A percentile compares a stretch with the other conserved stretches of the same genome.
phyloP scores from a whole-genome alignment of 768 basidiomycete genomes.

The Rickenella mellea region DNA sequence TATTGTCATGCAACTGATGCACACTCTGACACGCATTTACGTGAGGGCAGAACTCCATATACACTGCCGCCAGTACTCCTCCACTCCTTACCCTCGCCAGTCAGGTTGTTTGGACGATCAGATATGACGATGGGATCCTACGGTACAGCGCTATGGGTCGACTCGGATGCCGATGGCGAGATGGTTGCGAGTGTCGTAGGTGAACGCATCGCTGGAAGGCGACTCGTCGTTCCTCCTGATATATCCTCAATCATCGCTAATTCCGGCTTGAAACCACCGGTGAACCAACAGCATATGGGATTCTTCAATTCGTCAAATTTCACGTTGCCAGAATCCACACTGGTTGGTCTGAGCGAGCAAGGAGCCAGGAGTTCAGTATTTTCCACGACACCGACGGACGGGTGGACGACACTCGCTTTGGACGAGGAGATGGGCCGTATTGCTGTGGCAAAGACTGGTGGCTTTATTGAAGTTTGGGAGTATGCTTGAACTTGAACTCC shows the following conservation, averaged over 20 bases:
- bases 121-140: constrained; percentile 45
- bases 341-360: not conserved
- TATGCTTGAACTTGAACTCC: too few relatives aligned
- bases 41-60: constrained; percentile 4
- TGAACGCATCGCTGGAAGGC: not conserved
- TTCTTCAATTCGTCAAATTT: too few relatives aligned
- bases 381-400: not conserved
- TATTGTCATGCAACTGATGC: constrained; percentile 11
- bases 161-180: constrained; percentile 40
- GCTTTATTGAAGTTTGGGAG: not conserved
- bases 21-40: constrained; percentile 4
- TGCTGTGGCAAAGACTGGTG: not conserved
- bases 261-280: not conserved
- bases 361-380: not conserved
- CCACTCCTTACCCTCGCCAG: constrained; percentile 41
- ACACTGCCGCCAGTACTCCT: constrained; percentile 13
- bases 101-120: constrained; percentile 46
- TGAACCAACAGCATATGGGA: not conserved
- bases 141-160: constrained; percentile 61
- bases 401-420: not conserved
- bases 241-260: not conserved
- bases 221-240: too few relatives aligned
- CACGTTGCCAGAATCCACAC: not conserved
- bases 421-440: not conserved
- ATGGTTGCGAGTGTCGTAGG: not conserved